phyloP scores from a whole-genome alignment of 73 alveolate genomes.

The Symbiodinium pilosum region DNA sequence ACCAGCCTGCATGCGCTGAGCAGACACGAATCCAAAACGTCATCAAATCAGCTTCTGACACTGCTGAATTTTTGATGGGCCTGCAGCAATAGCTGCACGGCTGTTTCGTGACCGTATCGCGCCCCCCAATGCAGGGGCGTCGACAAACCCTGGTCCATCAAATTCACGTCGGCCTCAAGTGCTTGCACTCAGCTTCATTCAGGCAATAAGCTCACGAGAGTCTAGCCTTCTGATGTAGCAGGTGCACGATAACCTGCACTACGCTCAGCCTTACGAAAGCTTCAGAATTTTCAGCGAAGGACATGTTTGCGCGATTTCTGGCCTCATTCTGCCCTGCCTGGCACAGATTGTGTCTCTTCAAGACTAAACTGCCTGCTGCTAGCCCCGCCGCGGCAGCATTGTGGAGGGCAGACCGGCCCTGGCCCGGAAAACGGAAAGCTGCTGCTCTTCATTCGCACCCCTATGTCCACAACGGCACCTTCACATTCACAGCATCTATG shows the following conservation, averaged over 20 bases:
- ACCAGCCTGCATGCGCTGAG: neutral
- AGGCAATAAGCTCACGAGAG: neutral
- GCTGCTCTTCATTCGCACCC: too few relatives aligned
- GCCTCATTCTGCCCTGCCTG: neutral
- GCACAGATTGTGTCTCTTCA: too few relatives aligned
- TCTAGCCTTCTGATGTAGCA: neutral
- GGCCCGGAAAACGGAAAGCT: neutral
- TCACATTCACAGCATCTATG: neutral
- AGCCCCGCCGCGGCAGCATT: neutral
- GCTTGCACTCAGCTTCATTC: neutral
- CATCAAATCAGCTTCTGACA: neutral
- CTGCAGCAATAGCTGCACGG: neutral
- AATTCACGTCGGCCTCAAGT: neutral
- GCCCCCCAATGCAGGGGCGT: neutral
- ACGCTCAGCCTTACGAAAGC: neutral
- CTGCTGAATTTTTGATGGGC: neutral
- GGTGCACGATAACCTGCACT: neutral
- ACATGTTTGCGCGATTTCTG: neutral
- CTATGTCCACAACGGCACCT: too few relatives aligned
- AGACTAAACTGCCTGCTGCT: neutral
- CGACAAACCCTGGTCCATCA: neutral
- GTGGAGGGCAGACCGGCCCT: slow-evolving; percentile 24
- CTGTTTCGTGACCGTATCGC: neutral
- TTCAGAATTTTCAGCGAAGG: neutral
- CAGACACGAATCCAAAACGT: neutral